These are phyloP conservation scores for Sicyos baderoa DNA, from an alignment of 306 rosid genomes.

Conservation along the genomic window DNA sequence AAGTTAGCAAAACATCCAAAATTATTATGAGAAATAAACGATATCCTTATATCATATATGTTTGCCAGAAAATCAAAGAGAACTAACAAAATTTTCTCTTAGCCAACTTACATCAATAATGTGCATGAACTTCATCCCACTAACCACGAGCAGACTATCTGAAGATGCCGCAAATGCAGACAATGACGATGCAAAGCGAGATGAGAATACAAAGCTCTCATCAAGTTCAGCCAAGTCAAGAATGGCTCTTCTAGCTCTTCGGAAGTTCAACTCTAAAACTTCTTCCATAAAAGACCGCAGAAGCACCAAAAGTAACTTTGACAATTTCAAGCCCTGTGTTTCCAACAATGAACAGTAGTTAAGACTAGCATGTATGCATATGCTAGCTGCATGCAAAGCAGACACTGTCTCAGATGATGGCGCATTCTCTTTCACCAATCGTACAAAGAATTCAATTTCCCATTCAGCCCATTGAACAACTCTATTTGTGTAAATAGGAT, in stretches of 20 bases:
- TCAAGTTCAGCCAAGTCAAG: constrained; percentile 68
- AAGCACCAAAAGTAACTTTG: constrained; percentile 75
- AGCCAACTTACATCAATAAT: too few species aligned
- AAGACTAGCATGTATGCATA: constrained; percentile 80
- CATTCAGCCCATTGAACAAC: constrained; percentile 99
- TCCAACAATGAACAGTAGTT: constrained; percentile 68
- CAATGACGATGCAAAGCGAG: constrained; percentile 56
- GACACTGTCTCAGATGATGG: constrained; percentile 67
- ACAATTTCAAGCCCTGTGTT: constrained; percentile 72
- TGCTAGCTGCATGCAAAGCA: constrained; percentile 74
- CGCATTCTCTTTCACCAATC: constrained; percentile 78
- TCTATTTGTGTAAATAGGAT: constrained; percentile 80
- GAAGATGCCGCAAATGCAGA: constrained; percentile 59
- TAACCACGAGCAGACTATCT: constrained; percentile 51
- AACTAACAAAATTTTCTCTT: background rate
- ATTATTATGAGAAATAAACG: constrained; percentile 6
- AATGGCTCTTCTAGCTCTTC: constrained; percentile 69
- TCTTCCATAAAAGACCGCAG: constrained; percentile 83
- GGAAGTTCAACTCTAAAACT: constrained; percentile 79
- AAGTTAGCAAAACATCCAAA: background rate
- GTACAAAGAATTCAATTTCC: constrained; percentile 81
- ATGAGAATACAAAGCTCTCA: constrained; percentile 50
- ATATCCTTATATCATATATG: background rate
- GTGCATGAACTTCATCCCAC: constrained; percentile 78
- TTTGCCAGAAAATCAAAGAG: background rate